phyloP scores from a whole-genome alignment of 148 eudicot species.

The Suaeda aralocaspica region DNA sequence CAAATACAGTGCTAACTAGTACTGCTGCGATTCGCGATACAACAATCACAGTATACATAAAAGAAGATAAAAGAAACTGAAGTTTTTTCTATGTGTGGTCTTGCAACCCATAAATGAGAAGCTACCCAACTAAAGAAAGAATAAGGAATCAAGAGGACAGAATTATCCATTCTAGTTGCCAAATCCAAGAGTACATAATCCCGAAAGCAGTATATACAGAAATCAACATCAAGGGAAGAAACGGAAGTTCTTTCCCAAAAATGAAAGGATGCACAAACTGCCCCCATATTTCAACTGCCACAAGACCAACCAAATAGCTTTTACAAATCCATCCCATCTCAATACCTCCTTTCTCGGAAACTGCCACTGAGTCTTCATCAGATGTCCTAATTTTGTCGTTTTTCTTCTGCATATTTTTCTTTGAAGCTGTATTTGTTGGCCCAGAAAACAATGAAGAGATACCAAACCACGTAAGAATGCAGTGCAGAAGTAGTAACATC shows the following conservation, averaged over 20 bases:
- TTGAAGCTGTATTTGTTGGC: constrained; percentile 20
- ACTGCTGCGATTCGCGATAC: no score
- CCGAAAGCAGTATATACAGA: constrained; percentile 79
- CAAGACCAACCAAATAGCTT: constrained; percentile 62
- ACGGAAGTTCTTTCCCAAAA: constrained; percentile 60
- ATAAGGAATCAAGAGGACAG: constrained; percentile 26
- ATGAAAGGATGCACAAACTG: constrained; percentile 68
- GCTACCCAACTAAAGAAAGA: neutral
- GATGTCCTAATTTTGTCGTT: constrained; percentile 6
- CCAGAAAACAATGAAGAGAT: constrained; percentile 49
- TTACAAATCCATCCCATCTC: constrained; percentile 50
- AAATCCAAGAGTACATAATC: constrained; percentile 80
- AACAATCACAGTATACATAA: no score
- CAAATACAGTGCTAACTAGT: no score
- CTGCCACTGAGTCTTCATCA: constrained; percentile 15
- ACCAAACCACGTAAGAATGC: constrained; percentile 54
- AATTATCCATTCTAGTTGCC: constrained; percentile 65
- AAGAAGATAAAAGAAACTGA: neutral
- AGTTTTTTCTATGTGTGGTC: neutral
- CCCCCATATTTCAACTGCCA: constrained; percentile 72
- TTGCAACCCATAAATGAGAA: neutral
- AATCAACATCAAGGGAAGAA: constrained; percentile 69
- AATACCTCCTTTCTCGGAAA: constrained; percentile 24
- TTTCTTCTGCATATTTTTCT: constrained; percentile 19
- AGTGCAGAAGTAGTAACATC: constrained; percentile 49